Evolutionary conservation across 106 monocot species (phyloP).

Genomic region (Amphibolis antarctica): DNA sequence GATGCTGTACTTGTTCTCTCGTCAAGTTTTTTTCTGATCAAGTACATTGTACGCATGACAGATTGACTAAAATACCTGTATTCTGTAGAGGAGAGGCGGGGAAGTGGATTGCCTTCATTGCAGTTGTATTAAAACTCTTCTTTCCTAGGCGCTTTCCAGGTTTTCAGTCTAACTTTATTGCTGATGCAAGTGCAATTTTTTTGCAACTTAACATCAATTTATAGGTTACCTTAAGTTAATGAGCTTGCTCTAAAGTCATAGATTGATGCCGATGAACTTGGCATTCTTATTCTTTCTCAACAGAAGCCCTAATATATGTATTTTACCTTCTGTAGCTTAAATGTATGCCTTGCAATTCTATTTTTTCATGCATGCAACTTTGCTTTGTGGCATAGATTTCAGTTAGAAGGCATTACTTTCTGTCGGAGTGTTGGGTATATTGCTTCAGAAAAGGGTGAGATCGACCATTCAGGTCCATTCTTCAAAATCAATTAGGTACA

Average conservation of each 20-base stretch:
- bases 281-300: not conserved
- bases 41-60: not conserved
- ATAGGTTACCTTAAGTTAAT: no score
- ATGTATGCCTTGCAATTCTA: no score
- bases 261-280: not conserved
- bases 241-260: no score
- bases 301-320: not conserved
- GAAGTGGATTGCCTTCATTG: conserved; percentile 79
- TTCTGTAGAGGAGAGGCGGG: conserved; percentile 76
- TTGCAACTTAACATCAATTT: no score
- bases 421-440: no score
- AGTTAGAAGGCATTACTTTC: no score
- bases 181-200: not conserved
- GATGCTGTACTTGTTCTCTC: not conserved
- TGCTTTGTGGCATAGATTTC: no score
- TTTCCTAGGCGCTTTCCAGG: conserved; percentile 76
- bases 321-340: no score
- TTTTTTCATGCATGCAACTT: no score
- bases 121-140: conserved; percentile 70
- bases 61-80: not conserved
- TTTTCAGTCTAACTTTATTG: conserved; percentile 4
- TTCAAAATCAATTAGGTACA: no score
- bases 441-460: no score
- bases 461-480: no score
- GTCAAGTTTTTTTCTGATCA: not conserved